Evolutionary conservation across 1,284 basidiomycete species (phyloP), one percentile per base, ranked within the genome.

Genomic region (Cryptococcus floricola): DNA sequence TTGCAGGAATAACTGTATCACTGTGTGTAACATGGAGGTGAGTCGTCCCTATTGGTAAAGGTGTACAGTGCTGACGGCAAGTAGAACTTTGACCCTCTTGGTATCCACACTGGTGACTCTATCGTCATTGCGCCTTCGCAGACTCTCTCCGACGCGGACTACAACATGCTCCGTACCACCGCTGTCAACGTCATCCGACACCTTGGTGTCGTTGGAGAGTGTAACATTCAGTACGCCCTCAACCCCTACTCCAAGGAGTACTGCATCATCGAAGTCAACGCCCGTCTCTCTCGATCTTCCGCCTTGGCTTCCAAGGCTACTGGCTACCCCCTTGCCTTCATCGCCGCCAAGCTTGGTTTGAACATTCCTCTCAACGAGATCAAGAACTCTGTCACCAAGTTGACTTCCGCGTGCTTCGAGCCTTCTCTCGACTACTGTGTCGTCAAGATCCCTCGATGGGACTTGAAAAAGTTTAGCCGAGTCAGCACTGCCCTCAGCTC

Each of bases 41-140:
- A 64, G 86, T 84, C 45, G 6, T 14, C 14, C 14, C 7, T 2
- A 39, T 9, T 2, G 31, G 14, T 23, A 23, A 94, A 98, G 89
- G 92, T 91, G 56, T 59, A 19, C n/a, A 42, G 4, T 16, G 41
- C 58, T 67, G 54, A 64, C 28, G 7, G 98, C 80, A 98, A 98
- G 95, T 95, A 98, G 79, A 98, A 98, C 80, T 98, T 98, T 68
- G 96, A 98, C 74, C 96, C 96, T 18, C 87, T 98, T 60, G 96
- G 96, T 63, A 98, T 92, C 42, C 96, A 98, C 78, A 98, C 96
- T n/a, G 96, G 96, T 70, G 96, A 98, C 77, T 98, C 95, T n/a
- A 98, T 99, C 71, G 96, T 98, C 72, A 92, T 98, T 45, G 96
- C 96, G 4, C 96, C 96, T 1, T 97, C 93, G 4, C 96, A 99